Evolutionary conservation across 2,329 filamentous ascomycete genomes (phyloP), one percentile per base, ranked within the genome.

Genomic region (Coniochaeta sp.): DNA sequence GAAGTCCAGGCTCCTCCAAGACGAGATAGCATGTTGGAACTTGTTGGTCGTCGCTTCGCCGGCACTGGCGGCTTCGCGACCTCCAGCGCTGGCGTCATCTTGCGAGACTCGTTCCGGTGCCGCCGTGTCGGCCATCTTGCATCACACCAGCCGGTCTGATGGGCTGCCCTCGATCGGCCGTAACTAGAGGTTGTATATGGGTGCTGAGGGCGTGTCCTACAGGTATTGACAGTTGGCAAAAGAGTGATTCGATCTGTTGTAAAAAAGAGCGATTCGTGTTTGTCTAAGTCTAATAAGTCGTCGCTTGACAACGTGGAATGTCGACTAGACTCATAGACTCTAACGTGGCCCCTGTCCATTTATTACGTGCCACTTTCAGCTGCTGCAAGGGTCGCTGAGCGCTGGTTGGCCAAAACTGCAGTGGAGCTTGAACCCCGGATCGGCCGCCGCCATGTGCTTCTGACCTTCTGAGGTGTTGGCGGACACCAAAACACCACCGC

Each of bases 1-100:
- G 53, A 99, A 78, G 67, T 96, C 90, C 67, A 99, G 89, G 96
- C 91, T 91, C 75, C 94, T 85, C 94, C 94, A 99, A 67, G 91
- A 89, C 57, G 90, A 89, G 61, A 99, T 95, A 52, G 94, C 94
- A 66, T 86, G 87, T 69, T 99, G 94, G 67, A 99, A 99, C 70
- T 96, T 96, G 75, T 95, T 97, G 60, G 86, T 84, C 31, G 80
- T 81, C 48, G 84, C 81, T n/a, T 65, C 63, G 8, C 61, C 61
- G 22, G 53, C 62, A 48, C 59, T 52, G 38, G 56, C 53, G 10
- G 60, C 58, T 49, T 56, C 61, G 8, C 67, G 63, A n/a, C 59
- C 53, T 46, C 57, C 45, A 28, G 48, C 26, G 59, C 56, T 35
- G 59, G 68, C 40, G 60, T 51, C 55, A 55, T 58, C 58, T 61